phyloP scores from a whole-genome alignment of 169 alveolate species.

The Eimeria sp. region DNA sequence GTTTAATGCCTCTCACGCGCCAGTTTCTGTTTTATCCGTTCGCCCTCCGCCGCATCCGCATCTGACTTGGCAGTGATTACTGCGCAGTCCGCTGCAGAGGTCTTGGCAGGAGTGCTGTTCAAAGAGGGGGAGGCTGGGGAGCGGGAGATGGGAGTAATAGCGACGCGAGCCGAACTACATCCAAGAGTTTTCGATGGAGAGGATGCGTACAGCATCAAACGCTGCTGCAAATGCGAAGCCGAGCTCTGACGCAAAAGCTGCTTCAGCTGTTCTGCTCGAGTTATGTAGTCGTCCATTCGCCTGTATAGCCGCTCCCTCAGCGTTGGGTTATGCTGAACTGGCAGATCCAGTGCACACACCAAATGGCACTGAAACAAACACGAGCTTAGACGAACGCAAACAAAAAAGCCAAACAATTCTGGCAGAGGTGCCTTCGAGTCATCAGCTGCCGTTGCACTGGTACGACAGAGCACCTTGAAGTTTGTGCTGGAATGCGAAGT shows the following conservation, averaged over 20 bases:
- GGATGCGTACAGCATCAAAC: constrained; percentile 34
- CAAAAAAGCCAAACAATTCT: background rate
- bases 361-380: background rate
- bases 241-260: constrained; percentile 35
- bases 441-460: background rate
- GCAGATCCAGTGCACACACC: background rate
- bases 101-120: constrained; percentile 42
- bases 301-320: constrained; percentile 79
- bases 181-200: constrained; percentile 29
- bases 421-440: background rate
- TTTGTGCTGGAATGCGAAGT: background rate
- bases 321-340: constrained; percentile 83
- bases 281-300: constrained; percentile 84
- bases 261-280: constrained; percentile 86
- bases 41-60: constrained; percentile 81
- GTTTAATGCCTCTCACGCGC: constrained; percentile 39
- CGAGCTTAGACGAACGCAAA: background rate
- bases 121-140: constrained; percentile 64
- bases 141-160: constrained; percentile 15
- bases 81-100: constrained; percentile 27
- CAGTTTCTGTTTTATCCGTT: constrained; percentile 78
- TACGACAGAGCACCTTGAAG: background rate
- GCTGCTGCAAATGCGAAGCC: background rate
- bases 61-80: constrained; percentile 57
- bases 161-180: background rate